Evolutionary conservation across 495 filamentous ascomycete genomes (phyloP).

Genomic region (Niebla homalea): DNA sequence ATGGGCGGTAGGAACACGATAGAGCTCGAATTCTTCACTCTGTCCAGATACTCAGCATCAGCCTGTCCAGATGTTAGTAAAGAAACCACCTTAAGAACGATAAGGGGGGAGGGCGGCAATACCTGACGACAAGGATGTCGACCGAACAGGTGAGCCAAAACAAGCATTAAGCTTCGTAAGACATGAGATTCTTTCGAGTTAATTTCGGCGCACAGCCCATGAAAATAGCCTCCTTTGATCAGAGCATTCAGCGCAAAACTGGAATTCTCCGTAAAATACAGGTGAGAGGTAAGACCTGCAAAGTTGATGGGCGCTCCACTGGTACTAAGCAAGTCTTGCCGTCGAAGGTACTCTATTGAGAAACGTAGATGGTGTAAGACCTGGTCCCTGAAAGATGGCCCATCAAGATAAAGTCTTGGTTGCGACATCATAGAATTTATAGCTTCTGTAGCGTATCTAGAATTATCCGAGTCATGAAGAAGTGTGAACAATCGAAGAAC

Average conservation of each 20-base stretch:
- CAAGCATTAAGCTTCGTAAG: constrained; percentile 42
- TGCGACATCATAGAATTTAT: constrained; percentile 56
- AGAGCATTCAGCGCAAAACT: constrained; percentile 65
- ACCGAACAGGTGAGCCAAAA: constrained; percentile 57
- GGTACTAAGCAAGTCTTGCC: constrained; percentile 47
- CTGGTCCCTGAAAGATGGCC: constrained; percentile 44
- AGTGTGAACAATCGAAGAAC: constrained; percentile 56
- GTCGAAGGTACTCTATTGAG: constrained; percentile 64
- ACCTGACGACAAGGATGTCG: constrained; percentile 30
- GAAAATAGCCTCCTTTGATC: constrained; percentile 53
- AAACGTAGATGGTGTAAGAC: constrained; percentile 65
- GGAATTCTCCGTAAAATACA: constrained; percentile 61
- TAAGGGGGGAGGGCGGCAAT: constrained; percentile 5
- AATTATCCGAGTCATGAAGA: constrained; percentile 48
- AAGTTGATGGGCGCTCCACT: constrained; percentile 55
- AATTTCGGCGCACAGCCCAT: constrained; percentile 42
- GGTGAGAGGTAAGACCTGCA: constrained; percentile 48
- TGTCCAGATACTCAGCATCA: constrained; percentile 30
- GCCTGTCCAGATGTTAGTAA: constrained; percentile 4
- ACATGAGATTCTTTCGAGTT: constrained; percentile 23
- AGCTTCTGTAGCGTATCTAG: constrained; percentile 43
- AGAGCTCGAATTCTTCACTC: constrained; percentile 39
- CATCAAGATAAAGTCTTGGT: constrained; percentile 54
- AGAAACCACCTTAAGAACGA: background rate
- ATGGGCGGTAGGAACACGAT: constrained; percentile 49